A percentile compares a stretch with the other conserved stretches of the same genome.
phyloP scores from a whole-genome alignment of 176 grass and related monocot species.

The Tillandsia leiboldiana region DNA sequence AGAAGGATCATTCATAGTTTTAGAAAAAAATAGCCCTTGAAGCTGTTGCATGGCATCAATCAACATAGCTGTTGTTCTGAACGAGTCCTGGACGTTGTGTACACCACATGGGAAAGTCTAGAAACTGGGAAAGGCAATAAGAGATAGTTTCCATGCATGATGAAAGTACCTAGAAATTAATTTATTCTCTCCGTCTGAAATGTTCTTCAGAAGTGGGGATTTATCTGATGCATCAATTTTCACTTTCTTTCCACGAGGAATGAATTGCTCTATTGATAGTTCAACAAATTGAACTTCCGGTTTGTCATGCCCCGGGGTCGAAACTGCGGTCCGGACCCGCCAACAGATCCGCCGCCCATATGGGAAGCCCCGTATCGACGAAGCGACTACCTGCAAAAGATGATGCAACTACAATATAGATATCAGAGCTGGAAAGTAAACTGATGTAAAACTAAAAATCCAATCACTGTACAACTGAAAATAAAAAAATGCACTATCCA shows the following conservation, averaged over 20 bases:
- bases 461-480: too few species aligned
- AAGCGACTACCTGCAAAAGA: too few species aligned
- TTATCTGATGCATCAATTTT: conserved; percentile 25
- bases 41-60: conserved; percentile 79
- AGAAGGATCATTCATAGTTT: conserved; percentile 21
- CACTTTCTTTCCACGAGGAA: conserved; percentile 50
- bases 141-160: conserved; percentile 63
- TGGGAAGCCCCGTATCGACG: too few species aligned
- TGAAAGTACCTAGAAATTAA: conserved; percentile 64
- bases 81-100: conserved; percentile 63
- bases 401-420: too few species aligned
- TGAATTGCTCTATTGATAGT: conserved; percentile 67
- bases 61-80: conserved; percentile 68
- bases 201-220: conserved; percentile 31
- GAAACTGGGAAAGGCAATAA: conserved; percentile 77
- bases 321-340: too few species aligned
- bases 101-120: conserved; percentile 59
- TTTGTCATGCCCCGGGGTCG: neutral
- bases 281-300: conserved; percentile 59
- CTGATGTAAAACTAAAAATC: too few species aligned
- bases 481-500: too few species aligned
- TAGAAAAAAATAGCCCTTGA: conserved; percentile 45
- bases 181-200: conserved; percentile 55
- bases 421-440: too few species aligned
- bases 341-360: too few species aligned